Evolutionary conservation across 2,329 filamentous ascomycete genomes (phyloP).

Genomic region (Alternaria postmessia): DNA sequence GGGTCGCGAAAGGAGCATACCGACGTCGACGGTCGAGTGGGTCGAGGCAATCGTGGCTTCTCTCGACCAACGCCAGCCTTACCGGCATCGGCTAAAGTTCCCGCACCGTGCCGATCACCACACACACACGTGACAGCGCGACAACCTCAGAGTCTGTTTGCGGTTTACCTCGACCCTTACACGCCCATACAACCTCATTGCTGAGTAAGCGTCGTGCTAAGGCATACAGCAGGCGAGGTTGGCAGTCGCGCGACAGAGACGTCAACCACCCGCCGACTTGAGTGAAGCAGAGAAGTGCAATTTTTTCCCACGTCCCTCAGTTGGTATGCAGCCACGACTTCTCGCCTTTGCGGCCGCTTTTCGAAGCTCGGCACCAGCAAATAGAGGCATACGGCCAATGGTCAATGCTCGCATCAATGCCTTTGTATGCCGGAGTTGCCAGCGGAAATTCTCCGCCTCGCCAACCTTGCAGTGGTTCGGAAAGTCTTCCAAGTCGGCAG

Average conservation of each 20-base stretch:
- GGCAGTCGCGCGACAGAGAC: background rate
- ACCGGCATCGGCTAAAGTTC: background rate
- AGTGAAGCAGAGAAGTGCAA: background rate
- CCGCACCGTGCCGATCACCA: background rate
- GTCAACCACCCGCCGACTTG: background rate
- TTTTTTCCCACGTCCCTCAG: constrained; percentile 3
- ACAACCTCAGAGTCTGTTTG: background rate
- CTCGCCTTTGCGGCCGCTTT: constrained; percentile 30
- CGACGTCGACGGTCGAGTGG: background rate
- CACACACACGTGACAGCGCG: constrained; percentile 33
- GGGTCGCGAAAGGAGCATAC: constrained; percentile 5
- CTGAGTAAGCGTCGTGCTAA: background rate
- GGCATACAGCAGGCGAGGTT: background rate
- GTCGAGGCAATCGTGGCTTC: constrained; percentile 10
- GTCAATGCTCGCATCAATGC: constrained; percentile 18
- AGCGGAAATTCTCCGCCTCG: constrained; percentile 43
- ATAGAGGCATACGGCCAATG: background rate
- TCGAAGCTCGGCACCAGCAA: constrained; percentile 24
- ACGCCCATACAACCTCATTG: background rate
- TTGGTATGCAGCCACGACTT: constrained; percentile 40
- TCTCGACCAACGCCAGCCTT: background rate
- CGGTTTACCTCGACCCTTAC: background rate
- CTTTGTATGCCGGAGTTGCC: constrained; percentile 39
- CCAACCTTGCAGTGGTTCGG: constrained; percentile 29
- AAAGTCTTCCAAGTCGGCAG: constrained; percentile 24